Evolutionary conservation across 2,329 filamentous ascomycete species (phyloP).

Genomic region (Fulvia fulva): DNA sequence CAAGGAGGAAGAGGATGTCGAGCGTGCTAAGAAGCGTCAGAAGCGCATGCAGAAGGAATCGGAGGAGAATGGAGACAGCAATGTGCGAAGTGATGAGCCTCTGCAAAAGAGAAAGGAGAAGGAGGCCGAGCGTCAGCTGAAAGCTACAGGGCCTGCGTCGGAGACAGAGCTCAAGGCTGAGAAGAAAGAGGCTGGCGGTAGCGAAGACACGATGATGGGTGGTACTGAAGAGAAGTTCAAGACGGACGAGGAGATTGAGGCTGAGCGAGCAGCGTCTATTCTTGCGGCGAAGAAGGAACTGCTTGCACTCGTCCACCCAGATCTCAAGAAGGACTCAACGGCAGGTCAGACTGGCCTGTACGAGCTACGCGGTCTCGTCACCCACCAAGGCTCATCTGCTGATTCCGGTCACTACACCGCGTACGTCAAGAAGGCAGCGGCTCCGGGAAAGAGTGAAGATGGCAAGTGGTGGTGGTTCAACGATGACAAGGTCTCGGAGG

Average conservation of each 20-base stretch:
- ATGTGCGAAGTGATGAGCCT: conserved; percentile 54
- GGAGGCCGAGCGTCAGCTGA: conserved; percentile 46
- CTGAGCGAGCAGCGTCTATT: conserved; percentile 72
- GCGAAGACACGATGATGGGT: conserved; percentile 69
- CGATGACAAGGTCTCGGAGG: conserved; percentile 93
- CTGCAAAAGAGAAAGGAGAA: conserved; percentile 86
- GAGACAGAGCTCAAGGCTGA: conserved; percentile 48
- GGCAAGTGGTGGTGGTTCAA: conserved; percentile 99
- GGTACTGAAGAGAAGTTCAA: conserved; percentile 82
- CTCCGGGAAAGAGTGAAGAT: conserved; percentile 78
- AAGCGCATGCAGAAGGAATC: conserved; percentile 63
- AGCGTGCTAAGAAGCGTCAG: conserved; percentile 86
- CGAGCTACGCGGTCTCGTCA: conserved; percentile 88
- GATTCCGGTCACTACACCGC: conserved; percentile 98
- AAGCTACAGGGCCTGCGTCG: conserved; percentile 29
- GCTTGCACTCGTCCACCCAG: conserved; percentile 68
- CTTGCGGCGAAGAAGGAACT: conserved; percentile 84
- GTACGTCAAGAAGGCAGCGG: conserved; percentile 91
- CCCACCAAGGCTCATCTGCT: conserved; percentile 92
- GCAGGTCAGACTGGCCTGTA: conserved; percentile 94
- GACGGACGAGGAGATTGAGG: conserved; percentile 89
- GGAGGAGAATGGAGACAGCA: conserved; percentile 42
- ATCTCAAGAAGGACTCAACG: conserved; percentile 70
- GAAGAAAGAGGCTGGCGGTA: conserved; percentile 44
- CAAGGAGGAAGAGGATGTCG: conserved; percentile 91